A percentile compares a stretch with the other conserved stretches of the same genome.
Conservation (phyloP, 2,329 filamentous ascomycete species). For the Pestalotiopsis sp. region DNA sequence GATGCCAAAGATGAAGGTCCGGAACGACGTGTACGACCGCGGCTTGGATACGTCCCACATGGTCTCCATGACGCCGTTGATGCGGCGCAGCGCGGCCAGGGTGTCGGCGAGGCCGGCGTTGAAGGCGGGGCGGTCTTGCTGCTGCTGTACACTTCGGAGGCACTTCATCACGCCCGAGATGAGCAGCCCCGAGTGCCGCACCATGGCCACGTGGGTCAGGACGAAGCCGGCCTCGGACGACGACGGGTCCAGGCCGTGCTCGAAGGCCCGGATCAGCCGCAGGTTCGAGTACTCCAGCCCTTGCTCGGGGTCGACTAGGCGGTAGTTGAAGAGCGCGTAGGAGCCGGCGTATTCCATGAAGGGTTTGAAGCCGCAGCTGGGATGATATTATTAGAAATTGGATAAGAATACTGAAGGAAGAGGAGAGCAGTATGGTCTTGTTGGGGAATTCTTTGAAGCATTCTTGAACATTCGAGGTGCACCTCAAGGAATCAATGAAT, state of each 20-base stretch:
- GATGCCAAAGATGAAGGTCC: slow-evolving; percentile 97
- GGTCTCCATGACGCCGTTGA: slow-evolving; percentile 80
- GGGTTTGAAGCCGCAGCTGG: slow-evolving; percentile 74
- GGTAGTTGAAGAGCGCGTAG: slow-evolving; percentile 72
- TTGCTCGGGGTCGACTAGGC: slow-evolving; percentile 54
- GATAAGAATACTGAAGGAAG: no score
- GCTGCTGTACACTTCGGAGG: slow-evolving; percentile 20
- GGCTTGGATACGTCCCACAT: slow-evolving; percentile 94
- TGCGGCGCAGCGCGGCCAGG: slow-evolving; percentile 65
- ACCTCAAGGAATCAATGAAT: neutral
- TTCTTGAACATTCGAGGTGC: no score
- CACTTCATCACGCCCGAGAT: slow-evolving; percentile 71
- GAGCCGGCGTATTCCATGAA: slow-evolving; percentile 86
- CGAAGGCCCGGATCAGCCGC: slow-evolving; percentile 87
- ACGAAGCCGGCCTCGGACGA: slow-evolving; percentile 96
- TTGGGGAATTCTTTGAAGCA: no score
- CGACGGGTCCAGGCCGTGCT: slow-evolving; percentile 81
- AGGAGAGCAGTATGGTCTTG: no score
- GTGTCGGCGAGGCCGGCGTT: slow-evolving; percentile 67
- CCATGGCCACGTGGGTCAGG: slow-evolving; percentile 96
- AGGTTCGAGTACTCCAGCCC: slow-evolving; percentile 70
- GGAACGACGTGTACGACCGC: slow-evolving; percentile 82
- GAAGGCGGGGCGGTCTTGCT: slow-evolving; percentile 51
- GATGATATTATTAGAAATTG: no score
- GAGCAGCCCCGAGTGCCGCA: slow-evolving; percentile 78